Conservation (phyloP, 805 yeast species). For the Cyberlindnera xishuangbannaensis region DNA sequence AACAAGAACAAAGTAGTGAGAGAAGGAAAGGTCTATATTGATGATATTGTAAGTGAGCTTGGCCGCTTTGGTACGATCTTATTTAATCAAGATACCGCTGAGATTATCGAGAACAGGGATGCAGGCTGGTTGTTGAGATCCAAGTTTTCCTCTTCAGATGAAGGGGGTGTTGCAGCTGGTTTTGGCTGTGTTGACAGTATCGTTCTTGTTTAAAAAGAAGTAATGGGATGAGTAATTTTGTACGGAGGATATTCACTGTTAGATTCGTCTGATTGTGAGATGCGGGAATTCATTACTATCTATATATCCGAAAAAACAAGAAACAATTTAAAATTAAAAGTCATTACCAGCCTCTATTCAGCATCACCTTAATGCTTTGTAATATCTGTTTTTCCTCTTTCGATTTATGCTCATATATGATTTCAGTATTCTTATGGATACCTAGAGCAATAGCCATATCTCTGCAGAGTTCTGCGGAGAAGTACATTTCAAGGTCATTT, state of each 20-base stretch:
- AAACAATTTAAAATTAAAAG: too few species aligned
- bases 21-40: constrained; percentile 54
- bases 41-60: constrained; percentile 80
- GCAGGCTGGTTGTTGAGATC: constrained; percentile 88
- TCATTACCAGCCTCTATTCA: constrained; percentile 13
- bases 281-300: too few species aligned
- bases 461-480: constrained; percentile 14
- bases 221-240: too few species aligned
- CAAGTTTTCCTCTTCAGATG: constrained; percentile 80
- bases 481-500: constrained; percentile 16
- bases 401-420: constrained; percentile 16
- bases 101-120: constrained; percentile 53
- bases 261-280: too few species aligned
- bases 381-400: constrained; percentile 15
- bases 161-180: constrained; percentile 99
- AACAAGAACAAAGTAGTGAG: constrained; percentile 66
- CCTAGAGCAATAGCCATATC: constrained; percentile 21
- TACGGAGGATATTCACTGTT: too few species aligned
- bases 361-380: constrained; percentile 16
- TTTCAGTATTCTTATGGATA: constrained; percentile 19
- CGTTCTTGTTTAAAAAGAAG: constrained; percentile 39
- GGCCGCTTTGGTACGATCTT: constrained; percentile 85
- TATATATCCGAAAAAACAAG: too few species aligned
- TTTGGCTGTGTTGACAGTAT: constrained; percentile 94
- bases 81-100: constrained; percentile 60